A percentile compares a stretch with the other conserved stretches of the same genome.
phyloP scores from a whole-genome alignment of 768 basidiomycete genomes.

The Calocybe gangraenosa region DNA sequence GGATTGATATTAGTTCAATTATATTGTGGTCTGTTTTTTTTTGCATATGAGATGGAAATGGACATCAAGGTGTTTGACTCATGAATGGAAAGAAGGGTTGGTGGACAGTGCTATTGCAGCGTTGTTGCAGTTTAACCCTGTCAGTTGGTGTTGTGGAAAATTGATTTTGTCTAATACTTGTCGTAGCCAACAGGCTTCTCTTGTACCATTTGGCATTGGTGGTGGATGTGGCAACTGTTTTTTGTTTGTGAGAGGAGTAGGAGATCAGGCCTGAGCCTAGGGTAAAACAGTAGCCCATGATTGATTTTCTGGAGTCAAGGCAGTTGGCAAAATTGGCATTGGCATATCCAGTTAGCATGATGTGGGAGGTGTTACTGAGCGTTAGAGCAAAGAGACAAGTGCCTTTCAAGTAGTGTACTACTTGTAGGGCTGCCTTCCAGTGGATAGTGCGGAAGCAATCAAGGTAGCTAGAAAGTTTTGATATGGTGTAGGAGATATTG shows the following conservation, averaged over 20 bases:
- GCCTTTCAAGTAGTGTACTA: conserved; percentile 4
- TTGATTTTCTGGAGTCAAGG: conserved; percentile 13
- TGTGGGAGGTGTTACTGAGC: neutral
- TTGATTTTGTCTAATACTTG: neutral
- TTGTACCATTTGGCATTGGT: conserved; percentile 21
- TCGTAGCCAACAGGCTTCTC: neutral
- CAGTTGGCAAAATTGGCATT: too few relatives aligned
- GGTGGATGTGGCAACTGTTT: conserved; percentile 14
- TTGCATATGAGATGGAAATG: too few relatives aligned
- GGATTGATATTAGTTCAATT: too few relatives aligned
- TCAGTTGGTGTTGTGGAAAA: neutral
- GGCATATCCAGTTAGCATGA: conserved; percentile 13
- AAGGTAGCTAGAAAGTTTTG: neutral
- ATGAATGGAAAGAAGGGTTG: too few relatives aligned
- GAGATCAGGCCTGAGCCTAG: conserved; percentile 16
- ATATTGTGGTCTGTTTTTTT: too few relatives aligned
- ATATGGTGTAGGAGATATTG: too few relatives aligned
- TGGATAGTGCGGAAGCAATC: neutral
- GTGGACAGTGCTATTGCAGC: too few relatives aligned
- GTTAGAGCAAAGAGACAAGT: neutral
- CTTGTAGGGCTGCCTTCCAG: neutral
- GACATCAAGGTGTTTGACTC: too few relatives aligned
- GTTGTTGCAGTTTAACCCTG: neutral
- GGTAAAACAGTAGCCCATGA: conserved; percentile 18
- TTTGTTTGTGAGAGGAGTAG: conserved; percentile 8